Evolutionary conservation across 805 yeast genomes (phyloP).

Genomic region (Trichomonascus vanleenenianus): DNA sequence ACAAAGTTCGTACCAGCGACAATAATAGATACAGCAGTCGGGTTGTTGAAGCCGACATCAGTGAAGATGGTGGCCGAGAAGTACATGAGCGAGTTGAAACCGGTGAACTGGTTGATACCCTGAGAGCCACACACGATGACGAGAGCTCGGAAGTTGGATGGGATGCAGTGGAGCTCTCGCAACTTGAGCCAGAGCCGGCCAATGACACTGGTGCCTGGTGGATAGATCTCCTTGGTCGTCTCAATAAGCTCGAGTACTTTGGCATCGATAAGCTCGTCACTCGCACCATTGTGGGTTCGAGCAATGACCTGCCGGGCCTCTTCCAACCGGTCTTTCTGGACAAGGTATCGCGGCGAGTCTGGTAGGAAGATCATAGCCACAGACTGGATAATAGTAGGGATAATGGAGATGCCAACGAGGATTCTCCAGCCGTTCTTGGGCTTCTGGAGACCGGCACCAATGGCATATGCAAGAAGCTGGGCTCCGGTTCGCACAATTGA

Average conservation of each 20-base stretch:
- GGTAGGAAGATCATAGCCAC: slow-evolving; percentile 79
- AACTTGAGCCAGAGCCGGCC: slow-evolving; percentile 13
- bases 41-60: slow-evolving; percentile 76
- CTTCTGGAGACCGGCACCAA: slow-evolving; percentile 68
- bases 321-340: slow-evolving; percentile 58
- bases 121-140: slow-evolving; percentile 86
- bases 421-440: slow-evolving; percentile 81
- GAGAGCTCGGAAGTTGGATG: slow-evolving; percentile 76
- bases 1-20: slow-evolving; percentile 91
- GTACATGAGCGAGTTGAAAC: slow-evolving; percentile 94
- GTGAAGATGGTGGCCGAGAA: slow-evolving; percentile 87
- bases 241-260: slow-evolving; percentile 62
- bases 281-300: slow-evolving; percentile 55
- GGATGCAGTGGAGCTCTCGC: slow-evolving; percentile 27
- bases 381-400: slow-evolving; percentile 80
- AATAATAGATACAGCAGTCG: slow-evolving; percentile 88
- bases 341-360: slow-evolving; percentile 88
- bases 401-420: slow-evolving; percentile 78
- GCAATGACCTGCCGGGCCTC: slow-evolving; percentile 59
- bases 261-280: slow-evolving; percentile 53
- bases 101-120: slow-evolving; percentile 93
- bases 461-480: slow-evolving; percentile 85
- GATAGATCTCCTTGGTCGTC: slow-evolving; percentile 9
- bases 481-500: slow-evolving; percentile 90
- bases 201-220: slow-evolving; percentile 11